These are phyloP conservation scores for Gaeumannomyces tritici DNA, from an alignment of 2,329 filamentous ascomycete genomes.

Conservation along the genomic window DNA sequence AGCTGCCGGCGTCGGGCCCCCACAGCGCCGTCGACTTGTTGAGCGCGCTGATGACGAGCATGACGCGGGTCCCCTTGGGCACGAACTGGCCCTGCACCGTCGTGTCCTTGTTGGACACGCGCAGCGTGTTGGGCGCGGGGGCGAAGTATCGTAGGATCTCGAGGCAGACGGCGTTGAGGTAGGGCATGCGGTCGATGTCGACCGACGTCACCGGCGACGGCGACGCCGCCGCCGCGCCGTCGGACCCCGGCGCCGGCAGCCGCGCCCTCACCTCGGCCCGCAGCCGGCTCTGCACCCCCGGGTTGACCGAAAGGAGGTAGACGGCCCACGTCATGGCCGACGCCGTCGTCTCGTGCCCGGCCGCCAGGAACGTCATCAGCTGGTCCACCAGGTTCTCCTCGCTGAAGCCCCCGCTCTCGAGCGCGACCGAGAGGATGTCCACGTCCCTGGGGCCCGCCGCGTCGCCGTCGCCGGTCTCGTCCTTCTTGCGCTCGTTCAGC, in stretches of 20 bases:
- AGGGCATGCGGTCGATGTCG: constrained; percentile 65
- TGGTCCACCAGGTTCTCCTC: constrained; percentile 80
- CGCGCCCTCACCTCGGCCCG: constrained; percentile 56
- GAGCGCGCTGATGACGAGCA: constrained; percentile 55
- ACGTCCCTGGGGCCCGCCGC: constrained; percentile 30
- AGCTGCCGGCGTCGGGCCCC: constrained; percentile 65
- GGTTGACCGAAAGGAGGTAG: constrained; percentile 59
- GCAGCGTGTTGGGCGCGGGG: constrained; percentile 62
- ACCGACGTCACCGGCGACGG: constrained; percentile 30
- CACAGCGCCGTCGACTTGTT: constrained; percentile 63
- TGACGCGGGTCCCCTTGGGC: constrained; percentile 60
- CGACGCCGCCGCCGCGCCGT: constrained; percentile 8
- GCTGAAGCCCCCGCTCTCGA: constrained; percentile 64
- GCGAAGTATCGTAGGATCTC: constrained; percentile 67
- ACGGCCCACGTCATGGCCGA: constrained; percentile 66
- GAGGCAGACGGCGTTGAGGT: constrained; percentile 69
- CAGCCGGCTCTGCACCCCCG: constrained; percentile 54
- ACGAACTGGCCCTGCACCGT: constrained; percentile 55
- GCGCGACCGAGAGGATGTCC: constrained; percentile 74
- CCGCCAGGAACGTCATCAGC: constrained; percentile 82
- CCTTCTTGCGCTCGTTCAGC: constrained; percentile 30
- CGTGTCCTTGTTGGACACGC: constrained; percentile 55
- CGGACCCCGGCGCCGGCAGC: constrained; percentile 39
- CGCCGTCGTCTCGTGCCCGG: constrained; percentile 73
- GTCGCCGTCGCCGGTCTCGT: neutral